Percentiles rank a stretch among this genome's conserved stretches.
Evolutionary conservation across 2,329 filamentous ascomycete genomes (phyloP).

Genomic region (Pyrenochaeta sp.): DNA sequence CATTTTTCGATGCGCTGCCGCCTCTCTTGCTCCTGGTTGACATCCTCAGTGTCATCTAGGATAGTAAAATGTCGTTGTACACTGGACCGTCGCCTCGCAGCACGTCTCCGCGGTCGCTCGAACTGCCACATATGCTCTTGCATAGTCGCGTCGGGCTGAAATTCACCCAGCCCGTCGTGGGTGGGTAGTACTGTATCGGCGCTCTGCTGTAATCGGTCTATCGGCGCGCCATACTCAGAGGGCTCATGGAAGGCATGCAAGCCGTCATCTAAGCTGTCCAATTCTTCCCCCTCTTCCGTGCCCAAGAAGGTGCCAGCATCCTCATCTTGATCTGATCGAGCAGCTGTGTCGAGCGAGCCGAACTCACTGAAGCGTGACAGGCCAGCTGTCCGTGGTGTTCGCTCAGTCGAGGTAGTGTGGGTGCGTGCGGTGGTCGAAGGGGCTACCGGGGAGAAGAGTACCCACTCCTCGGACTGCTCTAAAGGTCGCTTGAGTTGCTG

Average conservation of each 20-base stretch:
- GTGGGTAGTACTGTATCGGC: constrained; percentile 79
- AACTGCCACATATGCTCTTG: constrained; percentile 91
- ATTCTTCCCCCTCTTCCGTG: constrained; percentile 67
- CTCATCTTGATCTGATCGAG: constrained; percentile 61
- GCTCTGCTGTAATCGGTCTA: constrained; percentile 61
- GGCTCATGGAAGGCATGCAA: constrained; percentile 84
- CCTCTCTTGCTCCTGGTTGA: constrained; percentile 73
- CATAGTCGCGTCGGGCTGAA: constrained; percentile 71
- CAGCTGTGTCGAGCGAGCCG: constrained; percentile 76
- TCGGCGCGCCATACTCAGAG: constrained; percentile 52
- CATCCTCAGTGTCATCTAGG: constrained; percentile 59
- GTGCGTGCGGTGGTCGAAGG: constrained; percentile 74
- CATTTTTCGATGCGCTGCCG: constrained; percentile 88
- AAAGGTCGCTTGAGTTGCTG: constrained; percentile 57
- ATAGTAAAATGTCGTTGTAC: constrained; percentile 65
- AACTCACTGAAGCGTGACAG: constrained; percentile 81
- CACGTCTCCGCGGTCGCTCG: constrained; percentile 72
- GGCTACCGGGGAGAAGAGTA: constrained; percentile 78
- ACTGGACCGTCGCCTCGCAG: constrained; percentile 62
- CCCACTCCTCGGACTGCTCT: constrained; percentile 90
- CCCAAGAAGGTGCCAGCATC: constrained; percentile 54
- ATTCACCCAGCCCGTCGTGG: constrained; percentile 91
- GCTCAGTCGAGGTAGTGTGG: constrained; percentile 70
- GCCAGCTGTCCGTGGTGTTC: constrained; percentile 71
- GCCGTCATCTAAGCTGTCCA: constrained; percentile 93